Percentiles rank a stretch among this genome's conserved stretches.
Conservation (phyloP, 1,284 basidiomycete species). For the Abortiporus biennis region DNA sequence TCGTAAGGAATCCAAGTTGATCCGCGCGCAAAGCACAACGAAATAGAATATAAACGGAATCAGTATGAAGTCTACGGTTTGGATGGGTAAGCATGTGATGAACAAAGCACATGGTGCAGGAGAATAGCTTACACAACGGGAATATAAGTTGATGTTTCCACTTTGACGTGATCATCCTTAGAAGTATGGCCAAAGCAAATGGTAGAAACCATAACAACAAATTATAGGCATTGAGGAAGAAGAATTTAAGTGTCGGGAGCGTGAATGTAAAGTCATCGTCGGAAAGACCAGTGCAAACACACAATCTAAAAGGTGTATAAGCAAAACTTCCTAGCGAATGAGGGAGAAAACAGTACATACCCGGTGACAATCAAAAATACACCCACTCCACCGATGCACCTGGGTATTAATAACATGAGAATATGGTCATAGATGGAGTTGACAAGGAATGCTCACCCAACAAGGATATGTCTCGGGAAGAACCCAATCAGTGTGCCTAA, state of each 20-base stretch:
- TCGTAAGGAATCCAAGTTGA: conserved; percentile 62
- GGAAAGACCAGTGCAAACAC: conserved; percentile 78
- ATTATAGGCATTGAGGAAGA: conserved; percentile 56
- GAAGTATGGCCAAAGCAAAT: conserved; percentile 68
- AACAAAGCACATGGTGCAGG: background rate
- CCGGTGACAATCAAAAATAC: conserved; percentile 89
- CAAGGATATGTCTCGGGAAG: conserved; percentile 94
- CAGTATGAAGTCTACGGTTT: conserved; percentile 72
- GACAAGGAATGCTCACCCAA: conserved; percentile 51
- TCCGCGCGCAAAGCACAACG: conserved; percentile 57
- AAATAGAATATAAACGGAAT: conserved; percentile 87
- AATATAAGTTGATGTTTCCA: conserved; percentile 91
- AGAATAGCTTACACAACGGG: conserved; percentile 64
- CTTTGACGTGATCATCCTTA: conserved; percentile 77
- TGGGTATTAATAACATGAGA: conserved; percentile 21
- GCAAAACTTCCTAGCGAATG: background rate
- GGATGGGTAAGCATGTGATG: conserved; percentile 5
- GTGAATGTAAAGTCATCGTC: conserved; percentile 79
- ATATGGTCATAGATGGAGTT: background rate
- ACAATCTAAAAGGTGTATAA: conserved; percentile 42
- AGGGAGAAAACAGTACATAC: conserved; percentile 30
- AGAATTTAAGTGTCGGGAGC: conserved; percentile 53
- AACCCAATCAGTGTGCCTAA: conserved; percentile 90
- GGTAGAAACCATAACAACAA: conserved; percentile 75
- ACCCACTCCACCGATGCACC: conserved; percentile 95